Conservation (phyloP, 306 rosid species). For the Vigna mungo region DNA sequence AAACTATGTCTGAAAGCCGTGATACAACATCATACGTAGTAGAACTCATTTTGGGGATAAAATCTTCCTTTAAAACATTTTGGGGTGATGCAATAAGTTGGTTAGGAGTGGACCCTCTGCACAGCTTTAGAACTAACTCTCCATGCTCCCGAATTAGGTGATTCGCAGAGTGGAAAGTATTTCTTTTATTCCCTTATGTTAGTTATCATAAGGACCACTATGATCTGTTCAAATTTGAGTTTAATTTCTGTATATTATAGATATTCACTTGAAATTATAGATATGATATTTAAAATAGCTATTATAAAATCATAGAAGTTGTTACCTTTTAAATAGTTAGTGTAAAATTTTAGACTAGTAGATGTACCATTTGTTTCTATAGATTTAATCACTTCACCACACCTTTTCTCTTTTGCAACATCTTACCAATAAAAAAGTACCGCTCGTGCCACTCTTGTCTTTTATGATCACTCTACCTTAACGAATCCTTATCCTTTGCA, state of each 20-base stretch:
- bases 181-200: neutral
- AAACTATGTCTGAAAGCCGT: neutral
- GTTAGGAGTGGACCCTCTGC: neutral
- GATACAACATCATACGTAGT: neutral
- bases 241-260: neutral
- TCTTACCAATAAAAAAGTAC: neutral
- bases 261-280: too few species aligned
- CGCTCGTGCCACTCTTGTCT: neutral
- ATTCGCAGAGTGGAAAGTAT: neutral
- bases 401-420: neutral
- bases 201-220: neutral
- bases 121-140: conserved; percentile 16
- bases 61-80: conserved; percentile 1
- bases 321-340: too few species aligned
- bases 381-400: neutral
- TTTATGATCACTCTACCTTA: neutral
- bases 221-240: neutral
- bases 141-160: conserved; percentile 5
- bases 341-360: too few species aligned
- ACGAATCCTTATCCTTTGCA: neutral
- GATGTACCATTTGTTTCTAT: too few species aligned
- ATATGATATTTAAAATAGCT: too few species aligned
- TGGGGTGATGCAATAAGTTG: neutral
- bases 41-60: neutral
- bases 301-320: too few species aligned